Percentiles rank a stretch among this genome's conserved stretches.
Evolutionary conservation across 2,329 filamentous ascomycete genomes (phyloP).

Genomic region (Rutstroemia sp.): DNA sequence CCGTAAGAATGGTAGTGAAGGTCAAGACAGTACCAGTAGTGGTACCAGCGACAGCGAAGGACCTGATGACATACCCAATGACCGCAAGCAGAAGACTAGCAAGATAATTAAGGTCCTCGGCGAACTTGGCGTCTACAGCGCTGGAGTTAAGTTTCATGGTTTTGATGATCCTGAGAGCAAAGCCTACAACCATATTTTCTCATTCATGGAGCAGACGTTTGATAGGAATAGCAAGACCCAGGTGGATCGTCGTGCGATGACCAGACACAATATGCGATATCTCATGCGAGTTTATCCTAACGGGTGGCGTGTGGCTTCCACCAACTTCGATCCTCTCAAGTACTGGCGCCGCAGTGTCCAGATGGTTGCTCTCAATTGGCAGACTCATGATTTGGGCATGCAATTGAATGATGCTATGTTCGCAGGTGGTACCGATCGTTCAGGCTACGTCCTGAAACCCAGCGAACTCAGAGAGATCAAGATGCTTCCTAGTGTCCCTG

Average conservation of each 20-base stretch:
- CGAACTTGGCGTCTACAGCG: conserved; percentile 72
- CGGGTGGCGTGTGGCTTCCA: conserved; percentile 71
- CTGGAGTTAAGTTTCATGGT: conserved; percentile 72
- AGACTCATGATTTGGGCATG: conserved; percentile 92
- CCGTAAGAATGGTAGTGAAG: conserved; percentile 31
- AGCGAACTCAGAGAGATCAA: conserved; percentile 70
- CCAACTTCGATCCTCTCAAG: conserved; percentile 88
- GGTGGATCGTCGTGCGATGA: conserved; percentile 69
- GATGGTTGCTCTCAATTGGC: conserved; percentile 98
- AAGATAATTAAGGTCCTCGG: conserved; percentile 82
- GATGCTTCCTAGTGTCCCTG: conserved; percentile 43
- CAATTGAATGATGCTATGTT: conserved; percentile 99
- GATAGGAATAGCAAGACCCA: conserved; percentile 69
- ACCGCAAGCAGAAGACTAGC: conserved; percentile 59
- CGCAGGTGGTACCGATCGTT: conserved; percentile 74
- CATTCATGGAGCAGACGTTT: conserved; percentile 86
- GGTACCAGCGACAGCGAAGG: conserved; percentile 70
- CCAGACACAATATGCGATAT: conserved; percentile 85
- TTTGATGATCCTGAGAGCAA: conserved; percentile 75
- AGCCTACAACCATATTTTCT: conserved; percentile 90
- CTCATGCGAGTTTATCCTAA: conserved; percentile 94
- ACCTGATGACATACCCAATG: conserved; percentile 45
- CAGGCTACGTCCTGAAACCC: conserved; percentile 92
- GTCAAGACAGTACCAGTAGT: conserved; percentile 50
- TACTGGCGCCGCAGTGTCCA: conserved; percentile 96